These are phyloP conservation scores for Ogataea wickerhamii DNA, from an alignment of 805 yeast genomes.

Conservation along the genomic window DNA sequence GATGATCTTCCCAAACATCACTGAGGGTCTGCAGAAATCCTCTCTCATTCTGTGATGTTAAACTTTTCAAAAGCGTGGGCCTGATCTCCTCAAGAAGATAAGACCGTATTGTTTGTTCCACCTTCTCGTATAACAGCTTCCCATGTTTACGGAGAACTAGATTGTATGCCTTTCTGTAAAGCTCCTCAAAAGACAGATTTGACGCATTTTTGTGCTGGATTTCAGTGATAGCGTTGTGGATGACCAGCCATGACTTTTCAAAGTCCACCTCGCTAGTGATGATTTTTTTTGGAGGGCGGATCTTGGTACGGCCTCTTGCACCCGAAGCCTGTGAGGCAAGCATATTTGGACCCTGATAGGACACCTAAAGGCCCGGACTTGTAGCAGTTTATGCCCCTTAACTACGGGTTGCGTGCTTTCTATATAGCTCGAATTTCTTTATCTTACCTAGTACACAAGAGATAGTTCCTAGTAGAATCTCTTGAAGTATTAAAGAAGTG, in stretches of 20 bases:
- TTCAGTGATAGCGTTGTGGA: conserved; percentile 64
- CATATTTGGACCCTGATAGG: conserved; percentile 13
- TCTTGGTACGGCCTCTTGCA: conserved; percentile 44
- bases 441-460: neutral
- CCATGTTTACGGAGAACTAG: conserved; percentile 71
- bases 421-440: neutral
- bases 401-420: too few species aligned
- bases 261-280: conserved; percentile 46
- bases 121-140: conserved; percentile 58
- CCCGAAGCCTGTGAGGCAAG: conserved; percentile 16
- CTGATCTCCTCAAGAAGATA: conserved; percentile 39
- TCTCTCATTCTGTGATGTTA: conserved; percentile 17
- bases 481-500: neutral
- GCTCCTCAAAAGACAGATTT: conserved; percentile 72
- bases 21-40: conserved; percentile 33
- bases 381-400: too few species aligned
- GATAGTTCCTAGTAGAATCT: neutral
- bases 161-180: conserved; percentile 75
- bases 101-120: conserved; percentile 42
- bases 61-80: conserved; percentile 13
- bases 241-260: conserved; percentile 61
- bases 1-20: conserved; percentile 66
- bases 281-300: conserved; percentile 61
- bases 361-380: too few species aligned
- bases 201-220: conserved; percentile 73